Base-by-base conservation (phyloP, 75 land plant species). In the Pinus albicaulis region DNA sequence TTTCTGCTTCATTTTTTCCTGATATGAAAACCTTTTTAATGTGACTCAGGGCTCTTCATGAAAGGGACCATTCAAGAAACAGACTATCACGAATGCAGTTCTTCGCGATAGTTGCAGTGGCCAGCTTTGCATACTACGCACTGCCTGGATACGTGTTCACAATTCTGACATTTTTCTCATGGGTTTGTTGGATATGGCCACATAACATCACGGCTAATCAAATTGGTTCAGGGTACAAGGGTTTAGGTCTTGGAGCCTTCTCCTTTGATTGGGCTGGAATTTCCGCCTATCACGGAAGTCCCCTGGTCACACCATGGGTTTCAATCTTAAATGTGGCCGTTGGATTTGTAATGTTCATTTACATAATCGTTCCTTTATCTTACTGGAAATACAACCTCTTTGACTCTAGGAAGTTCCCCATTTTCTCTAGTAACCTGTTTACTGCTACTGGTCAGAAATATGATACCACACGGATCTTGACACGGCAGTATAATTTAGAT, bases 131-230 rank as follows among this genome's bases (percentile, higher is more conserved):
- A 17, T 96, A 92, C 79, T 92, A 96, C 55, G 60, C 84, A 3
- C 28, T 96, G 34, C 99, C 95, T 5, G 98, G 98, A n/a, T 96
- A 96, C 57, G 73, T 96, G 8, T 87, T 94, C 78, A 86, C 85
- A n/a, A 83, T 88, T 7, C 55, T 96, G 20, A 82, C 98, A 31
- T 90, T 89, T 77, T 85, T 96, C 81, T 96, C 99, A 25, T 92
- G 91, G 92, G 87, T 96, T 0, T 96, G 99, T 74, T 96, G 92
- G 92, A 88, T 73, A 41, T 94, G 92, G 92, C 98, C 98, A 19
- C 55, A 79, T 25, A 90, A 76, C 36, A 81, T 96, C 59, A 90
- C 87, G 4, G 97, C 99, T 12, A 92, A 96, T 52, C 99, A 96
- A 77, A 58, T 96, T 38, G 99, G 99, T 14, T 96, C 95, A 17